A percentile compares a stretch with the other conserved stretches of the same genome.
phyloP scores from a whole-genome alignment of 345 rosid genomes.

The Gossypioides kirkii region DNA sequence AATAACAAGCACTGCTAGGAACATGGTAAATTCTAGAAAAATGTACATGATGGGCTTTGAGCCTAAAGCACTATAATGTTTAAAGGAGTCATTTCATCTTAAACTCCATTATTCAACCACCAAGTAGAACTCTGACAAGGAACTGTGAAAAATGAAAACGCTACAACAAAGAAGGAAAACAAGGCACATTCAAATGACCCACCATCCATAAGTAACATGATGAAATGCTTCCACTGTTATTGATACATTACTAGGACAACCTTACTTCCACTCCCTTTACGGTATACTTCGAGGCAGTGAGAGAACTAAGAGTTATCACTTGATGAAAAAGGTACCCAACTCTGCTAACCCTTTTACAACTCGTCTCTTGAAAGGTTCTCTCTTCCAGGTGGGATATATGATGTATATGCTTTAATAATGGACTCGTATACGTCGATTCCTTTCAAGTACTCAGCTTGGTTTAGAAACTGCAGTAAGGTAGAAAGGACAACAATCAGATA shows the following conservation, averaged over 20 bases:
- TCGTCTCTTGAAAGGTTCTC: conserved; percentile 53
- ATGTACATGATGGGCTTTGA: too few relatives aligned
- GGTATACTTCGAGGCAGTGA: neutral
- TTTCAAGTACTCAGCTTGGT: conserved; percentile 74
- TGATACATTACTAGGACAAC: conserved; percentile 1
- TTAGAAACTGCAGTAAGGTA: conserved; percentile 55
- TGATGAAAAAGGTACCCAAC: too few relatives aligned
- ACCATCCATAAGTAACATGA: neutral
- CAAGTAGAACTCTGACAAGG: neutral
- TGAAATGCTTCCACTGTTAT: neutral
- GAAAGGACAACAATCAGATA: conserved; percentile 10
- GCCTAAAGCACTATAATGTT: too few relatives aligned
- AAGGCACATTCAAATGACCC: neutral
- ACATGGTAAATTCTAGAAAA: too few relatives aligned
- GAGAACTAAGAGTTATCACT: neutral
- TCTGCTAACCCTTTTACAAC: conserved; percentile 32
- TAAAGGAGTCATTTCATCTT: conserved; percentile 5
- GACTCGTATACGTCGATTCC: conserved; percentile 73
- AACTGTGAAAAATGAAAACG: neutral
- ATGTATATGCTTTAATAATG: conserved; percentile 59
- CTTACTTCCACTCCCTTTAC: neutral
- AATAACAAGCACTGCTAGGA: too few relatives aligned
- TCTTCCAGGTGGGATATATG: conserved; percentile 30
- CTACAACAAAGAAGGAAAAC: neutral
- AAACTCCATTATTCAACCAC: neutral